Base-by-base conservation (phyloP, 148 eudicot species). In the Silene conica region DNA sequence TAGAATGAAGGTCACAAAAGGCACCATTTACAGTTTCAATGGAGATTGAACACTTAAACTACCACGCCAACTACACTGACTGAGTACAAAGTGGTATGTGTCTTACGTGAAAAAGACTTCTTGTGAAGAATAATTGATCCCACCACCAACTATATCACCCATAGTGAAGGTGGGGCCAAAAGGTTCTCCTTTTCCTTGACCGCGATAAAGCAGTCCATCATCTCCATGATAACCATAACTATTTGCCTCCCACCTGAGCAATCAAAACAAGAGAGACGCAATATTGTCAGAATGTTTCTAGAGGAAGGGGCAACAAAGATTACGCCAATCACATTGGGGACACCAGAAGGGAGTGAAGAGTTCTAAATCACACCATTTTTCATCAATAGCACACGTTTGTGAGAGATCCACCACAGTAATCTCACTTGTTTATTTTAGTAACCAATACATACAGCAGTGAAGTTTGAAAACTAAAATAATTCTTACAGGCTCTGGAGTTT, bases 141-240 rank as follows among this genome's bases (percentile, higher is more conserved):
- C 98, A 76, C 85, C 93, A 79, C 98, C 98, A 77, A 92, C 93
- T 45, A 87, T 85, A 83, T 95, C 98, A 65, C 93, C 92, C 66
- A 87, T 70, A 38, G 93, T 82, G 79, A 73, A 92, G 8, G 79
- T 85, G 62, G 97, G 93, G 74, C 97, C 98, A 83, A 92, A 92
- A 28, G 79, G 55, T 62, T 95, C 98, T 71, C 97, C 97, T 69
- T 87, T 90, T 52, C 89, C 97, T 28, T 85, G 91, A 56, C 98
- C 97, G 73, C 83, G 97, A 79, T 88, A 95, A 75, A 92, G 93
- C 5, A 78, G 74, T 34, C 98, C 98, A 78, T 95, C 93, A 79
- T 92, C 98, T 50, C 96, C 98, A 72, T 90, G 98, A 87, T 95
- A 95, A n/a, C 98, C 98, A 58, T 77, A 95, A 81, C 96, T 95